These are phyloP conservation scores for Thielaviopsis euricoi DNA, from an alignment of 2,329 filamentous ascomycete genomes.

Conservation along the genomic window DNA sequence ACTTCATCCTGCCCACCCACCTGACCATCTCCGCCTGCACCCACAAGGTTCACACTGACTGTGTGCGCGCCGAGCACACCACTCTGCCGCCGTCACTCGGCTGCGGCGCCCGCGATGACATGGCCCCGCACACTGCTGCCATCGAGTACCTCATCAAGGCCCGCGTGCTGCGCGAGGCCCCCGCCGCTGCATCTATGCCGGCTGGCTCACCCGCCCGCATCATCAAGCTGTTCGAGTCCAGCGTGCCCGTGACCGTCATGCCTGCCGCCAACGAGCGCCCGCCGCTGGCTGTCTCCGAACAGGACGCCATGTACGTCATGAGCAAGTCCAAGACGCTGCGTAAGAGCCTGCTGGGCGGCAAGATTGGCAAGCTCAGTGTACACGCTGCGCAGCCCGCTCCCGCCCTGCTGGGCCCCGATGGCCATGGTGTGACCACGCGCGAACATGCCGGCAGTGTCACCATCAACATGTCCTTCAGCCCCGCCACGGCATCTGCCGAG, in stretches of 20 bases:
- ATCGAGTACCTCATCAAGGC: conserved; percentile 37
- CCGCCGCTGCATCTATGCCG: conserved; percentile 12
- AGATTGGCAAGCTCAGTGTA: conserved; percentile 32
- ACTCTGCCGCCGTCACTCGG: conserved; percentile 36
- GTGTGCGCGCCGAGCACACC: conserved; percentile 34
- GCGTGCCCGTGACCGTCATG: conserved; percentile 34
- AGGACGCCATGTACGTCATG: conserved; percentile 33
- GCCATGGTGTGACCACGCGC: conserved; percentile 20
- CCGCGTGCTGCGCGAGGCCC: conserved; percentile 21
- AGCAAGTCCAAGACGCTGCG: conserved; percentile 35
- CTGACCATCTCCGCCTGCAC: conserved; percentile 40
- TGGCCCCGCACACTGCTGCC: conserved; percentile 36
- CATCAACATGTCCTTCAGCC: conserved; percentile 31
- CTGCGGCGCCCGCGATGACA: conserved; percentile 25
- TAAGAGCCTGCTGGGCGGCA: conserved; percentile 34
- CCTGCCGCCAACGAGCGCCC: conserved; percentile 32
- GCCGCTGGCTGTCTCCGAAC: conserved; percentile 30
- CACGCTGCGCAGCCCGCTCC: conserved; percentile 30
- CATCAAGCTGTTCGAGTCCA: conserved; percentile 24
- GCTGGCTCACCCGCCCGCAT: conserved; percentile 12
- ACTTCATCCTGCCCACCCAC: conserved; percentile 41
- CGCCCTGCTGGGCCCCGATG: conserved; percentile 34
- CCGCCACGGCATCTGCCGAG: conserved; percentile 18
- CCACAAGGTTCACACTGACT: conserved; percentile 28
- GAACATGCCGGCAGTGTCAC: conserved; percentile 22